Percentiles rank a stretch among this genome's conserved stretches.
phyloP scores from a whole-genome alignment of 2,329 filamentous ascomycete species.

The Zymoseptoria ardabiliae region DNA sequence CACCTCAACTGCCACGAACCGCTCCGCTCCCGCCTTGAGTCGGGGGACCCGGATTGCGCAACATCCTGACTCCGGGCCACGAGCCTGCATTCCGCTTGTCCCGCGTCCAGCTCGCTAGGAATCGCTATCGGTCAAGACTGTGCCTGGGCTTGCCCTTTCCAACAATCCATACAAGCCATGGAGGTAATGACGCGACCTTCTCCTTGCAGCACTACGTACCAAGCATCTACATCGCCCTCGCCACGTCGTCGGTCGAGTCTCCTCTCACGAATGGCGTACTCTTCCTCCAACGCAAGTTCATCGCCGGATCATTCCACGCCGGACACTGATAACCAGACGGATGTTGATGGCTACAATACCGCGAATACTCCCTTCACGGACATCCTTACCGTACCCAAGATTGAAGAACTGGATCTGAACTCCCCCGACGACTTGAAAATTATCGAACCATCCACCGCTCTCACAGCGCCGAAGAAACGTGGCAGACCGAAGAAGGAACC shows the following conservation, averaged over 20 bases:
- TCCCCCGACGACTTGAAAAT: slow-evolving; percentile 28
- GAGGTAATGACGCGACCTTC: slow-evolving; percentile 4
- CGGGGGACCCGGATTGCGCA: not conserved
- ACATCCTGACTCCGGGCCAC: not conserved
- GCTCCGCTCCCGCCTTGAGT: not conserved
- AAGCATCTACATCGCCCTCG: slow-evolving; percentile 3
- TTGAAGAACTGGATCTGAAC: slow-evolving; percentile 46
- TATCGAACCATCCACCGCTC: slow-evolving; percentile 25
- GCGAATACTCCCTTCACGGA: slow-evolving; percentile 20
- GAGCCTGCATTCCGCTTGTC: not conserved
- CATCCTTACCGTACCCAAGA: slow-evolving; percentile 39
- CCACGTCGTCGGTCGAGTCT: slow-evolving; percentile 7
- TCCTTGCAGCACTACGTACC: slow-evolving; percentile 6
- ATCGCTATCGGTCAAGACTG: not conserved
- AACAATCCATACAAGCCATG: not conserved
- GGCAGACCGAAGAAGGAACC: slow-evolving; percentile 80
- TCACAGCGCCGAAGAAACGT: slow-evolving; percentile 43
- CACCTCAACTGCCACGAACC: not conserved
- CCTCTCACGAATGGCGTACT: not conserved
- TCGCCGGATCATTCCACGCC: slow-evolving; percentile 10
- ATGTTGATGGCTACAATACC: slow-evolving; percentile 15
- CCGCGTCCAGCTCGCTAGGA: not conserved
- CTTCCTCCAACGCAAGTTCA: slow-evolving; percentile 8
- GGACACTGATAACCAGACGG: slow-evolving; percentile 1
- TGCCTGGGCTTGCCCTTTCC: not conserved